These are phyloP conservation scores for Pestalotiopsis sp. DNA, from an alignment of 2,329 filamentous ascomycete species.

Conservation along the genomic window DNA sequence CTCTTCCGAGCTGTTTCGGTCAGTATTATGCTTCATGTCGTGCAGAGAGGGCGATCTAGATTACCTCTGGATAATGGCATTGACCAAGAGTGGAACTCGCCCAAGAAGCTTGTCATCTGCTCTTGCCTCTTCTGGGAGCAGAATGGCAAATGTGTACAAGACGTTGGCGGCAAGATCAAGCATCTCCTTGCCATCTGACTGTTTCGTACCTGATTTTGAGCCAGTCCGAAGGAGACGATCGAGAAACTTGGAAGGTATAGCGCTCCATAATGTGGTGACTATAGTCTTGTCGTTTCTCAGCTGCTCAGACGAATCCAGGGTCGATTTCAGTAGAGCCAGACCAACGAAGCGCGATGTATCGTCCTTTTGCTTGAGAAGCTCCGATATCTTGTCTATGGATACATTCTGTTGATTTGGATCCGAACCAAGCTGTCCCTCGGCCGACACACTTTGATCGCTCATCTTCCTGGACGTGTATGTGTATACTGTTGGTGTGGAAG, in stretches of 20 bases:
- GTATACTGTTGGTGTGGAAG: not conserved
- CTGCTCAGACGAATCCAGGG: slow-evolving; percentile 62
- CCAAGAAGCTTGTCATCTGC: slow-evolving; percentile 49
- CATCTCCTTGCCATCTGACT: slow-evolving; percentile 59
- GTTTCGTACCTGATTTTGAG: slow-evolving; percentile 34
- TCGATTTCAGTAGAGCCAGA: slow-evolving; percentile 65
- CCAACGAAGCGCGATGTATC: slow-evolving; percentile 72
- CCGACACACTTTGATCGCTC: not conserved
- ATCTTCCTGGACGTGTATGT: not conserved
- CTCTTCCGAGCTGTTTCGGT: slow-evolving; percentile 47
- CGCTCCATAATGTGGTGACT: slow-evolving; percentile 58
- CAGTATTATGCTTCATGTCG: slow-evolving; percentile 4
- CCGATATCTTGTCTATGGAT: slow-evolving; percentile 51
- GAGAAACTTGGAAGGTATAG: slow-evolving; percentile 64
- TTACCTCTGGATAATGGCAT: slow-evolving; percentile 57
- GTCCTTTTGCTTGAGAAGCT: slow-evolving; percentile 60
- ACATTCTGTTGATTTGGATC: not conserved
- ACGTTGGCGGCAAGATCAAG: slow-evolving; percentile 65
- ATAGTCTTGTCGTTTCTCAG: slow-evolving; percentile 49
- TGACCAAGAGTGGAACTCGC: slow-evolving; percentile 56
- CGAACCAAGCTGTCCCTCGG: not conserved
- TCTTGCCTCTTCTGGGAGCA: slow-evolving; percentile 54
- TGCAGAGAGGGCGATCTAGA: slow-evolving; percentile 12
- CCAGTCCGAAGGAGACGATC: slow-evolving; percentile 64
- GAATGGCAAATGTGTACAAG: slow-evolving; percentile 61